Evolutionary conservation across 176 grass and related monocot genomes (phyloP), one percentile per base, ranked within the genome.

Genomic region (Ampelocalamus luodianensis): DNA sequence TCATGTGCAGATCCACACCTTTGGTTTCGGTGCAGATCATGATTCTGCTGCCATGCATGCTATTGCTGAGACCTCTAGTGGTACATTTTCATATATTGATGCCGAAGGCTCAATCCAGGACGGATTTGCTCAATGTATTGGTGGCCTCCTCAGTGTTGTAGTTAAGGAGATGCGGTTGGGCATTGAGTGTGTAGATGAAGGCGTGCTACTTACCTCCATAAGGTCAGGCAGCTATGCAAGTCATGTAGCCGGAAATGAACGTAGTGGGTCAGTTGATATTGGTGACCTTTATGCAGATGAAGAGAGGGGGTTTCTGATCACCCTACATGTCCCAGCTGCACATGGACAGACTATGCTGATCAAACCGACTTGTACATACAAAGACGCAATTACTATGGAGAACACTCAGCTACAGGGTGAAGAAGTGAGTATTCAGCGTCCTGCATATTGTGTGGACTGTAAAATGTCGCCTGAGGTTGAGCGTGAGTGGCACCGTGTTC

Each of bases 81-180:
- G 96, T 17, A 98, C 96, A 4, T 98, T 98, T 64, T 98, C 96
- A 17, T 98, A 90, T 75, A 95, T 98, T 10, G 93, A 98, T 49
- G 82, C 85, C 0, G 91, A 93, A 79, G 87, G 72, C 20, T 87
- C 90, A 9, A 93, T 98, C 43, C 96, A 95, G 77, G 90, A 98
- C 61, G 93, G 82, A 39, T 98, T 95, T 89, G 96, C 96, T 49
- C 96, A 93, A 72, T 98, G 96, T 82, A 95, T 98, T 29, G 96
- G 96, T 46, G 96, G 96, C 16, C 93, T 98, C 63, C 85, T 98
- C 24, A 98, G 89, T 54, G 93, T 98, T 62, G 87, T 95, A 23
- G 80, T 85, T 36, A 92, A 95, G 82, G 89, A 86, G 48, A 92
- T 95, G 89, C 27, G 8, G 23, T 24, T 98, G 56, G 14, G 17